Evolutionary conservation across 176 grass and related monocot genomes (phyloP).

Genomic region (Neostapfia colusana): DNA sequence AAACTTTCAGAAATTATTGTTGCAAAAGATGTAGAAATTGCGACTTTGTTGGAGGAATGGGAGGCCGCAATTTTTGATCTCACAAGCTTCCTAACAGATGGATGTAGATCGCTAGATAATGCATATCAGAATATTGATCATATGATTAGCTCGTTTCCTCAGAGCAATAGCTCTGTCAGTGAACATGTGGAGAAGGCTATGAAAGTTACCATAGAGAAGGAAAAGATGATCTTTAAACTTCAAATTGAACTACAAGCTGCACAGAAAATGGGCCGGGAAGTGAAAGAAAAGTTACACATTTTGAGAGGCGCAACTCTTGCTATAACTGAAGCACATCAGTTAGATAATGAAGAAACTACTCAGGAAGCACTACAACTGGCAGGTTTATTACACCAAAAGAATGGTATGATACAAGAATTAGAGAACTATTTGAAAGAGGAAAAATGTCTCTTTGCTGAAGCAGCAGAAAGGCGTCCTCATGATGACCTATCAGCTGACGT

Average conservation of each 20-base stretch:
- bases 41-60: constrained; percentile 66
- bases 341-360: constrained; percentile 49
- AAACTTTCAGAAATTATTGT: constrained; percentile 60
- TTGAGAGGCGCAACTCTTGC: constrained; percentile 80
- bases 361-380: constrained; percentile 42
- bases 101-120: constrained; percentile 70
- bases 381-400: constrained; percentile 37
- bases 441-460: constrained; percentile 32
- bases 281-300: constrained; percentile 72
- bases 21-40: constrained; percentile 64
- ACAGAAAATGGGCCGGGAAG: constrained; percentile 57
- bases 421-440: constrained; percentile 30
- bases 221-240: constrained; percentile 66
- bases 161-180: constrained; percentile 55
- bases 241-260: constrained; percentile 61
- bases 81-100: constrained; percentile 71
- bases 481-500: constrained; percentile 23
- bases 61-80: constrained; percentile 79
- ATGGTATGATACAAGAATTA: constrained; percentile 42
- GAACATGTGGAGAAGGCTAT: constrained; percentile 78
- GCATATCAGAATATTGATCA: constrained; percentile 74
- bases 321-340: constrained; percentile 68
- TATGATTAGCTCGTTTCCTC: constrained; percentile 68
- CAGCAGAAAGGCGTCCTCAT: constrained; percentile 26
- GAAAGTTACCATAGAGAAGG: constrained; percentile 76